Conservation (phyloP, 305 asterid species). For the Caryopteris hybrid region DNA sequence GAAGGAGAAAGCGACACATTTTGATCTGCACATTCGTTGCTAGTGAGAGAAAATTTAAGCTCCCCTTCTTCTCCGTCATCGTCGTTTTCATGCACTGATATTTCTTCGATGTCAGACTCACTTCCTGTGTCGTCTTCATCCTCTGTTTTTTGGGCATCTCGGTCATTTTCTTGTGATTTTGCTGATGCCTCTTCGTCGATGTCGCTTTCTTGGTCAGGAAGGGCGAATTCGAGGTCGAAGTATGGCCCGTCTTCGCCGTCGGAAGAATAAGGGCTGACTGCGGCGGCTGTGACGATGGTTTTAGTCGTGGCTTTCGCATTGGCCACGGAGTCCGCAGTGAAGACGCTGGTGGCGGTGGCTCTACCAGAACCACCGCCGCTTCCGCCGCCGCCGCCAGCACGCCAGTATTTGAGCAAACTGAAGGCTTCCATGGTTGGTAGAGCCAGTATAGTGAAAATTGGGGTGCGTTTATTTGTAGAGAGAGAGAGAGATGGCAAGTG, state of each 20-base stretch:
- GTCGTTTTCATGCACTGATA: conserved; percentile 12
- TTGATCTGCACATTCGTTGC: conserved; percentile 26
- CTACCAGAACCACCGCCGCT: not conserved
- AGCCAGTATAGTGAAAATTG: conserved; percentile 37
- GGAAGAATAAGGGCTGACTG: conserved; percentile 30
- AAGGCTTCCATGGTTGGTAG: conserved; percentile 55
- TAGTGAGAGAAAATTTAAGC: conserved; percentile 33
- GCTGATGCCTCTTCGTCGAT: conserved; percentile 12
- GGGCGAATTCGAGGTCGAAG: conserved; percentile 46
- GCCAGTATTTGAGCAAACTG: conserved; percentile 51
- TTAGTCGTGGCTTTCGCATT: conserved; percentile 16
- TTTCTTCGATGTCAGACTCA: conserved; percentile 17
- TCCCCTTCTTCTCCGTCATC: conserved; percentile 30
- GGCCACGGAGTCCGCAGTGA: conserved; percentile 7
- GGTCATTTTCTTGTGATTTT: conserved; percentile 1
- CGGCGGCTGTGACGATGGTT: conserved; percentile 22
- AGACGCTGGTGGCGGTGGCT: conserved; percentile 20
- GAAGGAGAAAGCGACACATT: conserved; percentile 41
- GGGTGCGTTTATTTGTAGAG: not conserved
- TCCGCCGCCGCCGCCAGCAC: conserved; percentile 16
- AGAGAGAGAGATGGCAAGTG: not conserved
- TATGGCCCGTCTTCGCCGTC: conserved; percentile 52
- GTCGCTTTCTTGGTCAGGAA: conserved; percentile 34
- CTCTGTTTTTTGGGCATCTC: not conserved
- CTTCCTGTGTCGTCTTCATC: conserved; percentile 25